Evolutionary conservation across 2,329 filamentous ascomycete species (phyloP).

Genomic region (Colletotrichum acutatum): DNA sequence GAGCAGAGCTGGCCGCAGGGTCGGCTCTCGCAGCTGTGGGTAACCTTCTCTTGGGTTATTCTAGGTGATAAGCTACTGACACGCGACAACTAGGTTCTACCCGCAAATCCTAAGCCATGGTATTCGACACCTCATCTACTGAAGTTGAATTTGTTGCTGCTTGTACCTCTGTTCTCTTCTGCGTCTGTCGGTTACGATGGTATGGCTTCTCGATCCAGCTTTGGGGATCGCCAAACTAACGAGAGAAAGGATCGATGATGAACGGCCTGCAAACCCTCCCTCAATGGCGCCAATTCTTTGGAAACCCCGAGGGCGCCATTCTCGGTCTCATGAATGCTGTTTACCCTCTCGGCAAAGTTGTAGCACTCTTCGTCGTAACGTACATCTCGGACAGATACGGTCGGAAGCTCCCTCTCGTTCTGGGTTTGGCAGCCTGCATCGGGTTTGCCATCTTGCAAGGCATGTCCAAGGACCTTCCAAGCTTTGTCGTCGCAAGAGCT

Average conservation of each 20-base stretch:
- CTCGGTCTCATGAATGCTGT: conserved; percentile 29
- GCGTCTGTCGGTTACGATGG: conserved; percentile 54
- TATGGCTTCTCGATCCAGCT: neutral
- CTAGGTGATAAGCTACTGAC: neutral
- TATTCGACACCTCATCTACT: conserved; percentile 53
- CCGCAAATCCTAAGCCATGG: conserved; percentile 54
- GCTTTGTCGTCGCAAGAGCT: conserved; percentile 47
- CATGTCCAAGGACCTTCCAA: conserved; percentile 35
- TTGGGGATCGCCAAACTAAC: fast-evolving
- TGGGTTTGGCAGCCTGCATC: conserved; percentile 45
- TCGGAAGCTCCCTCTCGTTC: conserved; percentile 45
- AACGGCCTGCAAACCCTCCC: conserved; percentile 52
- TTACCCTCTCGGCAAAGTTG: conserved; percentile 27
- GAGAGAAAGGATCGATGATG: conserved; percentile 47
- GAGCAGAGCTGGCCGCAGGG: neutral
- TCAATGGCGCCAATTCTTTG: conserved; percentile 51
- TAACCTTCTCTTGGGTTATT: fast-evolving
- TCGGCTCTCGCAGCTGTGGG: conserved; percentile 10
- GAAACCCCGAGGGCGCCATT: conserved; percentile 9
- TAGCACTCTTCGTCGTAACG: conserved; percentile 23
- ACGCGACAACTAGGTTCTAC: conserved; percentile 45
- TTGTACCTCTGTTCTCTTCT: conserved; percentile 55
- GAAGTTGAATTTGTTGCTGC: conserved; percentile 53
- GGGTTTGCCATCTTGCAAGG: conserved; percentile 44
- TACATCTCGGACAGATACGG: conserved; percentile 48